Evolutionary conservation across 2,329 filamentous ascomycete genomes (phyloP).

Genomic region (Didymosphaeria variabile): DNA sequence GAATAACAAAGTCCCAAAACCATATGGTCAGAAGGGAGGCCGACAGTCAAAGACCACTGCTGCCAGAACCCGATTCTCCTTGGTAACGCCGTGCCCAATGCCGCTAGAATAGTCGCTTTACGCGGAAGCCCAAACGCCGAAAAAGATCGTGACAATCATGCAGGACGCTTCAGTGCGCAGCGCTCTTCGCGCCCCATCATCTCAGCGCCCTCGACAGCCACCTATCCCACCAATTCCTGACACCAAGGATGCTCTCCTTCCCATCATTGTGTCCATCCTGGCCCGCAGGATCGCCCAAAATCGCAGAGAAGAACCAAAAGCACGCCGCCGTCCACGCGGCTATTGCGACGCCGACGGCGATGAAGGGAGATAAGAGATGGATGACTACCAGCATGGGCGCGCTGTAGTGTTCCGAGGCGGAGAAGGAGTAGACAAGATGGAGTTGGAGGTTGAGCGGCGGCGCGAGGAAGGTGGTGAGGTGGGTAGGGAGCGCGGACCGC

Average conservation of each 20-base stretch:
- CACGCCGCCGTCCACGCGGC: slow-evolving; percentile 67
- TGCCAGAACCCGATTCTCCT: not conserved
- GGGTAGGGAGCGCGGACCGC: slow-evolving; percentile 57
- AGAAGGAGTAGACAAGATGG: slow-evolving; percentile 56
- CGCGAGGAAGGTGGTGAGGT: slow-evolving; percentile 62
- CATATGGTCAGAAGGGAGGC: not conserved
- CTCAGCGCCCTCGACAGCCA: slow-evolving; percentile 59
- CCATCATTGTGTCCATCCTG: slow-evolving; percentile 69
- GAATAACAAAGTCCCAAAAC: not conserved
- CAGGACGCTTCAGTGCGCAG: not conserved
- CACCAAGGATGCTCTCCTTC: slow-evolving; percentile 65
- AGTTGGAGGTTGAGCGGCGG: slow-evolving; percentile 63
- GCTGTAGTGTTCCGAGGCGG: slow-evolving; percentile 49
- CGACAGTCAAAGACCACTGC: not conserved
- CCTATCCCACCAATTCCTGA: slow-evolving; percentile 68
- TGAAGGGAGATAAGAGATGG: slow-evolving; percentile 64
- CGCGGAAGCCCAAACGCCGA: not conserved
- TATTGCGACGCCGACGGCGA: slow-evolving; percentile 65
- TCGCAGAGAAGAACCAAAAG: slow-evolving; percentile 70
- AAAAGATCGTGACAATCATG: slow-evolving; percentile 10
- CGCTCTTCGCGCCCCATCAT: slow-evolving; percentile 11
- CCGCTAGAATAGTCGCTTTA: slow-evolving; percentile 10
- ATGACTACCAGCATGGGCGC: slow-evolving; percentile 60
- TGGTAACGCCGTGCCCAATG: slow-evolving; percentile 12
- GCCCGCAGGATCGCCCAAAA: slow-evolving; percentile 69